Percentiles rank a stretch among this genome's conserved stretches.
These are phyloP conservation scores for Stagonosporopsis tanaceti DNA, from an alignment of 2,329 filamentous ascomycete species.

Conservation along the genomic window DNA sequence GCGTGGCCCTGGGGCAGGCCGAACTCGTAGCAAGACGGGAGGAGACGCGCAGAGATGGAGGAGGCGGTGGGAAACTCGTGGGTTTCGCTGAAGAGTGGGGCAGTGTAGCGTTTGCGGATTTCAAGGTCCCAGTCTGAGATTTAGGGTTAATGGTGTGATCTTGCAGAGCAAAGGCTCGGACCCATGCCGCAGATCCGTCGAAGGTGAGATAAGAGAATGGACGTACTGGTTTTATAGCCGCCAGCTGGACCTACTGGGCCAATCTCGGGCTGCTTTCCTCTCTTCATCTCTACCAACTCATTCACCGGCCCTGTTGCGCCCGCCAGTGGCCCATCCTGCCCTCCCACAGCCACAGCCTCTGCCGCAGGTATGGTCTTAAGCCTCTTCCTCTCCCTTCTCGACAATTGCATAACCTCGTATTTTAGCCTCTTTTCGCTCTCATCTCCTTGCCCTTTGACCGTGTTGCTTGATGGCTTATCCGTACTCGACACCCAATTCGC, in stretches of 20 bases:
- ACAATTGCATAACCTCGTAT: slow-evolving; percentile 69
- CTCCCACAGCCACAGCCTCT: slow-evolving; percentile 15
- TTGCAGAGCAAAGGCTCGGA: not conserved
- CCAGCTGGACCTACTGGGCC: slow-evolving; percentile 71
- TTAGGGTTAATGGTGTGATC: not conserved
- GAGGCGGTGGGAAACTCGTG: slow-evolving; percentile 68
- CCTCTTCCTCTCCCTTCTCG: slow-evolving; percentile 66
- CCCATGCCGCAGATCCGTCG: not conserved
- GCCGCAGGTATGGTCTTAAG: slow-evolving; percentile 63
- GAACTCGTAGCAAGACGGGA: slow-evolving; percentile 72
- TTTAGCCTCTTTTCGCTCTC: slow-evolving; percentile 69
- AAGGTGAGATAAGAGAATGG: not conserved
- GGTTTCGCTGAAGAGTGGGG: slow-evolving; percentile 67
- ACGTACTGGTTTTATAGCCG: slow-evolving; percentile 79
- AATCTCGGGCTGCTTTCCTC: slow-evolving; percentile 63
- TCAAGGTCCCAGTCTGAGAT: slow-evolving; percentile 67
- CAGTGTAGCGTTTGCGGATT: slow-evolving; percentile 70
- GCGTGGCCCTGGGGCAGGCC: slow-evolving; percentile 64
- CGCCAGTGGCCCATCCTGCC: slow-evolving; percentile 7
- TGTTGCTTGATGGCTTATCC: slow-evolving; percentile 76
- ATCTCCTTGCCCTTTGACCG: slow-evolving; percentile 71
- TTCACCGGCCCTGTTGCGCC: slow-evolving; percentile 31
- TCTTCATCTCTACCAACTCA: slow-evolving; percentile 49
- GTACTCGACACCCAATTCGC: slow-evolving; percentile 71
- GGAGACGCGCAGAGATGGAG: slow-evolving; percentile 66